Evolutionary conservation across 345 rosid species (phyloP).

Genomic region (Firmiana major): DNA sequence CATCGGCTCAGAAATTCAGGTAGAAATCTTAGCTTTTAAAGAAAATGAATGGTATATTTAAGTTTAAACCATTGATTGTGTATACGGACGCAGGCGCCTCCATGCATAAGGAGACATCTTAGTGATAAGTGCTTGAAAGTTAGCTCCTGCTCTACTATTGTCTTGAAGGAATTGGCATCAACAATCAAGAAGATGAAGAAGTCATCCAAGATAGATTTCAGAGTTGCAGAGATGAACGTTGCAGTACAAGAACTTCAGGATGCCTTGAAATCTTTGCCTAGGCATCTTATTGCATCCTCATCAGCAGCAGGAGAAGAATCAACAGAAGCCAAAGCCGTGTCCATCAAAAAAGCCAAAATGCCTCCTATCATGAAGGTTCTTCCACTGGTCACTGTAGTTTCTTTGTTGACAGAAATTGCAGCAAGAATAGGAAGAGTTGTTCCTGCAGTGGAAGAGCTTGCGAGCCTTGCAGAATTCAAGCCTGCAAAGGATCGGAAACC

Average conservation of each 20-base stretch:
- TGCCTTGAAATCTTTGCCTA: slow-evolving; percentile 43
- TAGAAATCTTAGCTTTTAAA: background rate
- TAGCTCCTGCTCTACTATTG: slow-evolving; percentile 34
- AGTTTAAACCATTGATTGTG: background rate
- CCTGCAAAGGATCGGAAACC: slow-evolving; percentile 24
- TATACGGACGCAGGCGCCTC: slow-evolving; percentile 39
- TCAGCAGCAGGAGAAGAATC: slow-evolving; percentile 8
- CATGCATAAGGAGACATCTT: slow-evolving; percentile 41
- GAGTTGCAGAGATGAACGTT: slow-evolving; percentile 47
- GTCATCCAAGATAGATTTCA: slow-evolving; percentile 42
- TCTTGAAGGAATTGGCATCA: slow-evolving; percentile 47
- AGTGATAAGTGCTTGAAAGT: slow-evolving; percentile 35
- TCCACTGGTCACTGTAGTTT: slow-evolving; percentile 52
- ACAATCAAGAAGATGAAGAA: slow-evolving; percentile 40
- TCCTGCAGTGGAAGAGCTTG: slow-evolving; percentile 46
- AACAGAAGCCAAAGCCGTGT: slow-evolving; percentile 13
- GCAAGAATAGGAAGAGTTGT: slow-evolving; percentile 42
- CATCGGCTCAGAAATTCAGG: slow-evolving; percentile 46
- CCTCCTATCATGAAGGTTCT: slow-evolving; percentile 46
- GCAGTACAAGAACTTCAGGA: slow-evolving; percentile 56
- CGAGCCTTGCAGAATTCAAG: slow-evolving; percentile 52
- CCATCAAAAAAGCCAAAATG: background rate
- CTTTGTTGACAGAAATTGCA: slow-evolving; percentile 55
- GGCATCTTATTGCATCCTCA: background rate
- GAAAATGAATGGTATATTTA: background rate